Evolutionary conservation across 2,329 filamentous ascomycete species (phyloP).

Genomic region (Gaeumannomyces tritici): DNA sequence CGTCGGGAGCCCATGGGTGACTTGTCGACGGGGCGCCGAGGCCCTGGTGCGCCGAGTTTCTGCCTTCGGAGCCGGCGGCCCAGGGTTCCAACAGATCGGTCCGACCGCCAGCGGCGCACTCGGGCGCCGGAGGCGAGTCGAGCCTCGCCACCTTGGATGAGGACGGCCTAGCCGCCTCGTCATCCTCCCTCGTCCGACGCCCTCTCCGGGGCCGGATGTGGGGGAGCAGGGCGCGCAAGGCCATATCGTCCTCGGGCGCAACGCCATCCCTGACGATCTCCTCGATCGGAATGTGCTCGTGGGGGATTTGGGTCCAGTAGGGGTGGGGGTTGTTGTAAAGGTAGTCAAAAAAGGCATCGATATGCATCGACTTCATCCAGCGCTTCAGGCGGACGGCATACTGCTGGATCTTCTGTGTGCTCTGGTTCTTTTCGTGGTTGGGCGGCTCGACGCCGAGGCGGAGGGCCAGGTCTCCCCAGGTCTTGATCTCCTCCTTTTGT

Average conservation of each 20-base stretch:
- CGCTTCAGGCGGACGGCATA: conserved; percentile 91
- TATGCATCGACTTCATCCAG: conserved; percentile 96
- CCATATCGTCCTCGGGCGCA: conserved; percentile 22
- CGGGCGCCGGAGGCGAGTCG: conserved; percentile 10
- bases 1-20: conserved; percentile 39
- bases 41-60: conserved; percentile 31
- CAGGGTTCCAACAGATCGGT: conserved; percentile 43
- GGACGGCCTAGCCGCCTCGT: conserved; percentile 28
- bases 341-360: conserved; percentile 91
- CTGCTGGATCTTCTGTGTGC: conserved; percentile 87
- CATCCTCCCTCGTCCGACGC: conserved; percentile 54
- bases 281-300: conserved; percentile 34
- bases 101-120: conserved; percentile 23
- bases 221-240: conserved; percentile 72
- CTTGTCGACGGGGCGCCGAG: conserved; percentile 19
- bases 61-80: conserved; percentile 7
- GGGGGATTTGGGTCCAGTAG: conserved; percentile 72
- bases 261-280: conserved; percentile 29
- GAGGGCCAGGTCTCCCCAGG: conserved; percentile 81
- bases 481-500: conserved; percentile 68
- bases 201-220: conserved; percentile 58
- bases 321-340: conserved; percentile 66
- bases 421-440: conserved; percentile 72
- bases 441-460: conserved; percentile 84
- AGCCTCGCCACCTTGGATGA: conserved; percentile 29